Conservation (phyloP, 768 basidiomycete species). For the Collybia sp. region DNA sequence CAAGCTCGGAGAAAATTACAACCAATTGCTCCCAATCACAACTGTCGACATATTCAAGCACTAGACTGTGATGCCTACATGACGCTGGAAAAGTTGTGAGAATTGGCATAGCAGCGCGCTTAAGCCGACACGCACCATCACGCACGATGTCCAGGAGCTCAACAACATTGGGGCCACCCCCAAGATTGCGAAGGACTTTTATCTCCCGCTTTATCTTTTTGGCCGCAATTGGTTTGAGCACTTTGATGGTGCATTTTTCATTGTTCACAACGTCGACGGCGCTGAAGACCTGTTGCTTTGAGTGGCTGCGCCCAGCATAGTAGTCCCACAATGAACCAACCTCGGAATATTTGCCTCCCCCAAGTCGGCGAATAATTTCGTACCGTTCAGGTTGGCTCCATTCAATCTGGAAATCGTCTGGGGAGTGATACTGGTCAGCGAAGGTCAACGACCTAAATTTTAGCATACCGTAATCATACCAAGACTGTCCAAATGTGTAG, state of each 20-base stretch:
- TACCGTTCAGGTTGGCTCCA: constrained; percentile 68
- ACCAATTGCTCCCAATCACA: constrained; percentile 62
- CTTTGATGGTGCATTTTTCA: constrained; percentile 61
- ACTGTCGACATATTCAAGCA: constrained; percentile 69
- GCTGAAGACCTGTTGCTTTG: constrained; percentile 43
- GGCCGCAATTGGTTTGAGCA: constrained; percentile 67
- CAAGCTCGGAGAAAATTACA: constrained; percentile 53
- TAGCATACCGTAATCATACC: constrained; percentile 59
- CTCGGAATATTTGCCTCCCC: constrained; percentile 65
- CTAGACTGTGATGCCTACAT: constrained; percentile 55
- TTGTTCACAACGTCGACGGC: constrained; percentile 52
- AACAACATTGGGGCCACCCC: constrained; percentile 69
- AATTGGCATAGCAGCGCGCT: neutral
- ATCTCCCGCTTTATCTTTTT: constrained; percentile 75
- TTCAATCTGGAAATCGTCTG: constrained; percentile 54
- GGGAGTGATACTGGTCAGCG: constrained; percentile 1
- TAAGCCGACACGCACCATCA: constrained; percentile 32
- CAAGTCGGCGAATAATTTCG: constrained; percentile 59
- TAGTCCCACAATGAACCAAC: constrained; percentile 23
- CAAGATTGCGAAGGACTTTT: constrained; percentile 65
- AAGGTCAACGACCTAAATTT: neutral
- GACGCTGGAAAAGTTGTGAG: constrained; percentile 24
- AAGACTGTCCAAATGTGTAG: constrained; percentile 47
- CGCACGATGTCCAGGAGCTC: constrained; percentile 63
- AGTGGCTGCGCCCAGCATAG: neutral